phyloP scores from a whole-genome alignment of 164 flowering plant species.

The Akebia trifoliata region DNA sequence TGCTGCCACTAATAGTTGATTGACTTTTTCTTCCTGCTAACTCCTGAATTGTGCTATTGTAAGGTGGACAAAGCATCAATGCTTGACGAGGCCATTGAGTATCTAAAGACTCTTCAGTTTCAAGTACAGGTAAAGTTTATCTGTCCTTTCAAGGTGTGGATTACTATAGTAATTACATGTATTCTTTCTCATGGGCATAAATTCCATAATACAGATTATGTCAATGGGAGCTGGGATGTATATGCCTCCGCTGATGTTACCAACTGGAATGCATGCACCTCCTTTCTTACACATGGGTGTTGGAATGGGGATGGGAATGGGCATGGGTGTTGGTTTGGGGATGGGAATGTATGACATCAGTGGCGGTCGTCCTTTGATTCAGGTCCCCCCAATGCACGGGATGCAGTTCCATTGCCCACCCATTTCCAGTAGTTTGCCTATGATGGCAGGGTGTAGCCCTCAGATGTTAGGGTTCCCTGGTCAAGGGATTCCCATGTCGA shows the following conservation, averaged over 20 bases:
- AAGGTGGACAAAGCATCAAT: slow-evolving; percentile 96
- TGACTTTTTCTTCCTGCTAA: not conserved
- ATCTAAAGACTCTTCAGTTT: slow-evolving; percentile 88
- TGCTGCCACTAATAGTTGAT: not conserved
- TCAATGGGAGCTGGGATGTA: slow-evolving; percentile 85
- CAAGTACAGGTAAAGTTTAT: slow-evolving; percentile 87
- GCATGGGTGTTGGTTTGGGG: slow-evolving; percentile 61
- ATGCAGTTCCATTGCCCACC: slow-evolving; percentile 28
- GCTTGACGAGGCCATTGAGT: slow-evolving; percentile 98
- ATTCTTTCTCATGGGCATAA: slow-evolving; percentile 7
- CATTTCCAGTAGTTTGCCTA: slow-evolving; percentile 32
- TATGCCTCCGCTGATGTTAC: slow-evolving; percentile 84
- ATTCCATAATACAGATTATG: slow-evolving; percentile 60
- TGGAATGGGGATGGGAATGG: slow-evolving; percentile 46
- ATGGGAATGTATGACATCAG: slow-evolving; percentile 66
- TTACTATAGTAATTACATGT: not conserved
- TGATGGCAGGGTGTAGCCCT: slow-evolving; percentile 44
- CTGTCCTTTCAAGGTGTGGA: no score
- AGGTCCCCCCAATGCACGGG: slow-evolving; percentile 54
- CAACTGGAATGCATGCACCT: slow-evolving; percentile 57
- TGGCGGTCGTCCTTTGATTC: slow-evolving; percentile 45
- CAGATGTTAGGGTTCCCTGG: slow-evolving; percentile 53
- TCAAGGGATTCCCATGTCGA: slow-evolving; percentile 49
- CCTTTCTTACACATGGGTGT: slow-evolving; percentile 59
- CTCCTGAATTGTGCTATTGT: no score